Conservation (phyloP, 495 filamentous ascomycete species). For the Clohesyomyces aquaticus region DNA sequence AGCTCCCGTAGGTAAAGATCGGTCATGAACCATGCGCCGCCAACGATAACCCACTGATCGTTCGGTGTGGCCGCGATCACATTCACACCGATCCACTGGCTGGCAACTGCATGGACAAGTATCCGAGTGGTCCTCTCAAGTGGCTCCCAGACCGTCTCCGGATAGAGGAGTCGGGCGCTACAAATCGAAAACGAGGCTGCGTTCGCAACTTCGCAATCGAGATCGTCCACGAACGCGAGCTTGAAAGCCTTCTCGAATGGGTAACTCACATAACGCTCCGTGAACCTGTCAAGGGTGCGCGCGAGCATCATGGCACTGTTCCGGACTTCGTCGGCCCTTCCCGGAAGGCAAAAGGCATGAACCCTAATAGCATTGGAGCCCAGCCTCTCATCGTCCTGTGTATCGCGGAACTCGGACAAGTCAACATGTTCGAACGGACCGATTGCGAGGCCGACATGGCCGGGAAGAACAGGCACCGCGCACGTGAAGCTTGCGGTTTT, state of each 20-base stretch:
- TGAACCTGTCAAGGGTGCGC: constrained; percentile 82
- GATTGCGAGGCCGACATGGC: constrained; percentile 88
- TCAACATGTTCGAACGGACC: constrained; percentile 95
- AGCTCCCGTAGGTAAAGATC: constrained; percentile 86
- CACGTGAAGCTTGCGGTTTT: constrained; percentile 83
- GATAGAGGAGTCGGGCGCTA: constrained; percentile 82
- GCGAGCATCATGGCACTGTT: constrained; percentile 81
- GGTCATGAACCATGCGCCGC: constrained; percentile 90
- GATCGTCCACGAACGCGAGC: constrained; percentile 90
- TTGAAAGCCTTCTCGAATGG: constrained; percentile 81
- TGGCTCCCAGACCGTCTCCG: constrained; percentile 77
- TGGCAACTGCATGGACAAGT: constrained; percentile 82
- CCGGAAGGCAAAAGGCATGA: constrained; percentile 87
- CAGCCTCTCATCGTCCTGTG: constrained; percentile 87
- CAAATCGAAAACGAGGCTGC: constrained; percentile 85
- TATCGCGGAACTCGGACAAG: constrained; percentile 83
- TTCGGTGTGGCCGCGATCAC: constrained; percentile 75
- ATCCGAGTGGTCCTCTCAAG: constrained; percentile 76
- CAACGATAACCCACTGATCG: constrained; percentile 93
- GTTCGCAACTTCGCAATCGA: constrained; percentile 68
- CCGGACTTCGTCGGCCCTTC: constrained; percentile 73
- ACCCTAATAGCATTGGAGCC: constrained; percentile 80
- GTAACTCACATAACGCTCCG: constrained; percentile 80
- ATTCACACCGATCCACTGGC: constrained; percentile 90
- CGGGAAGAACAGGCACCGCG: constrained; percentile 70